phyloP scores from a whole-genome alignment of 2,329 filamentous ascomycete genomes.

The Aspergillus nomiae region DNA sequence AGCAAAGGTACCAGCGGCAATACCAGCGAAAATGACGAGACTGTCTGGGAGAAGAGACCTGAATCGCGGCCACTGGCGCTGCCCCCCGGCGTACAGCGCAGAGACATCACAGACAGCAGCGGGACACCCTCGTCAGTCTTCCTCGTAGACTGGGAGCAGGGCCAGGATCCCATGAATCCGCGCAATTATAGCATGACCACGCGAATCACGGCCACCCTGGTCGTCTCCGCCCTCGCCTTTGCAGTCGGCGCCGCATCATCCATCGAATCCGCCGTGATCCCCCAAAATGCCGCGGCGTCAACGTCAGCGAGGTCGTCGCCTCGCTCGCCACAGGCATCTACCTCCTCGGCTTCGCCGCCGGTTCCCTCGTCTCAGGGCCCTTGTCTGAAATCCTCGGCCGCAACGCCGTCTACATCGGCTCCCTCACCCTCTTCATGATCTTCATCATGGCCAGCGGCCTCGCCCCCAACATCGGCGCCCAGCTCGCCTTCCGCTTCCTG shows the following conservation, averaged over 20 bases:
- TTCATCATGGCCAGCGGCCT: conserved; percentile 52
- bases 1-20: background rate
- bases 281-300: conserved; percentile 46
- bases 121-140: background rate
- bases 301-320: conserved; percentile 54
- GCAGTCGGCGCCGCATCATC: conserved; percentile 55
- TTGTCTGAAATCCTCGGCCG: conserved; percentile 52
- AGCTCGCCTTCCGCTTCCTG: conserved; percentile 53
- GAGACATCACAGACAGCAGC: background rate
- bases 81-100: background rate
- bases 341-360: conserved; percentile 51
- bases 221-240: conserved; percentile 52
- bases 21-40: background rate
- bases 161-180: conserved; percentile 38
- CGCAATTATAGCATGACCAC: conserved; percentile 41
- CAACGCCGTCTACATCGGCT: conserved; percentile 53
- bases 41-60: background rate
- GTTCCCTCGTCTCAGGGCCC: conserved; percentile 52
- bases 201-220: conserved; percentile 43
- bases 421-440: conserved; percentile 48
- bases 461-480: conserved; percentile 51
- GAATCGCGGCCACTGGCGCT: background rate
- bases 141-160: conserved; percentile 38
- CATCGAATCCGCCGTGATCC: conserved; percentile 54
- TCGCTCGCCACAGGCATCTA: conserved; percentile 47